phyloP scores from a whole-genome alignment of 73 alveolate species.

The Paramecium primaurelia region DNA sequence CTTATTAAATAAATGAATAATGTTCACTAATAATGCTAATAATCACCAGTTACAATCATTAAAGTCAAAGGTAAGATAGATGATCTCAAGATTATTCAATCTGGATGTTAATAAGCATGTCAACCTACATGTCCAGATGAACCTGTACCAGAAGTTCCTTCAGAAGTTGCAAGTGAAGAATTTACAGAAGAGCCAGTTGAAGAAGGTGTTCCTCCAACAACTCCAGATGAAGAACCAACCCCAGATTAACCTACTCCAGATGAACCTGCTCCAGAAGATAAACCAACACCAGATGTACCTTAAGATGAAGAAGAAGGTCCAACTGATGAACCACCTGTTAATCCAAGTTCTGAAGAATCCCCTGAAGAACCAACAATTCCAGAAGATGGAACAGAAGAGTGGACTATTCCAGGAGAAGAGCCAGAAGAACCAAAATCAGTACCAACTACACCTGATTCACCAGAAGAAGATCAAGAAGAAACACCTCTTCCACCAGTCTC shows the following conservation, averaged over 20 bases:
- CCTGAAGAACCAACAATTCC: background rate
- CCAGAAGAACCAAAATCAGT: background rate
- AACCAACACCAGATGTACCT: background rate
- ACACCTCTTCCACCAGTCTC: background rate
- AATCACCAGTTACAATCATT: constrained; percentile 13
- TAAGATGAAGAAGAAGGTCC: background rate
- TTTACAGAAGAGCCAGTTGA: background rate
- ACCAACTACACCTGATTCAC: background rate
- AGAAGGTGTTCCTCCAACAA: constrained; percentile 12
- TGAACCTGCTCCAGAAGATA: background rate
- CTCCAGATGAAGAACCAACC: background rate
- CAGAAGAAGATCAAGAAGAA: background rate
- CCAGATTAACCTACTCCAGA: background rate
- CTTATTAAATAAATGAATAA: constrained; percentile 1
- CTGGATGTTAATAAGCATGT: constrained; percentile 36
- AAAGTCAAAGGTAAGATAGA: constrained; percentile 47
- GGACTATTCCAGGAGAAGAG: constrained; percentile 19
- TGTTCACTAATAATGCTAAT: background rate
- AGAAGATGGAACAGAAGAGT: background rate
- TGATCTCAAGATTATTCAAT: constrained; percentile 15
- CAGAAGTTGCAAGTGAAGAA: background rate
- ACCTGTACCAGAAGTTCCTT: background rate
- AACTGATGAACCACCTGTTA: background rate
- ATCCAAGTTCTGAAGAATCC: background rate
- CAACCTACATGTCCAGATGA: constrained; percentile 15